A percentile compares a stretch with the other conserved stretches of the same genome.
phyloP scores from a whole-genome alignment of 495 filamentous ascomycete genomes.

The Neurospora sp. region DNA sequence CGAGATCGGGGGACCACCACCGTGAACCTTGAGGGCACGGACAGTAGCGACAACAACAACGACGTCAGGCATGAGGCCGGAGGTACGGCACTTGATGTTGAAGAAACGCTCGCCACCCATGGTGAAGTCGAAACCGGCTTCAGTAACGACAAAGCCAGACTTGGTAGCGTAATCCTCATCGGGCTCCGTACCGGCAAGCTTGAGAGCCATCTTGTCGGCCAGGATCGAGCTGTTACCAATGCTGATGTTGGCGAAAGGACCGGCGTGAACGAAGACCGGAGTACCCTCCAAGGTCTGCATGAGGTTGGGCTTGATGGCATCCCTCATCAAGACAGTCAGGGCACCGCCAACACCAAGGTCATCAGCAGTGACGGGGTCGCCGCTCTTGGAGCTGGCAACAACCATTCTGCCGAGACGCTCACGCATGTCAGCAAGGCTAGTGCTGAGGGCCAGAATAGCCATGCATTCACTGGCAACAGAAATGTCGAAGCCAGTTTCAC shows the following conservation, averaged over 20 bases:
- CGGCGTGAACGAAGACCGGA: constrained; percentile 93
- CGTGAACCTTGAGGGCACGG: constrained; percentile 91
- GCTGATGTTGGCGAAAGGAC: constrained; percentile 95
- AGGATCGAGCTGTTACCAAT: constrained; percentile 93
- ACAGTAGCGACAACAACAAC: constrained; percentile 95
- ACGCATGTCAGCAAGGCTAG: constrained; percentile 77
- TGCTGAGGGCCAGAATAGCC: constrained; percentile 93
- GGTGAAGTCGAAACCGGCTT: constrained; percentile 97
- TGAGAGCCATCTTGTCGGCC: constrained; percentile 89
- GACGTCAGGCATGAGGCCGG: constrained; percentile 81
- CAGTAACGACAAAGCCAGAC: constrained; percentile 91
- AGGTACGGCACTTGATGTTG: constrained; percentile 98
- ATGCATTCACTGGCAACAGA: constrained; percentile 97
- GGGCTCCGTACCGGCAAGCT: constrained; percentile 90
- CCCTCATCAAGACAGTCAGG: constrained; percentile 88
- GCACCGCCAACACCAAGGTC: constrained; percentile 91
- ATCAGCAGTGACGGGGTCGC: constrained; percentile 91
- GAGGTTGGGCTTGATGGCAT: constrained; percentile 96
- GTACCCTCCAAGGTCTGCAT: constrained; percentile 98
- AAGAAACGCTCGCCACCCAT: constrained; percentile 99
- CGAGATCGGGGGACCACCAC: constrained; percentile 83
- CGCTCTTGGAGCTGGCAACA: constrained; percentile 72
- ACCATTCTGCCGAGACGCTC: constrained; percentile 95
- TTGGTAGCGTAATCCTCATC: constrained; percentile 81
- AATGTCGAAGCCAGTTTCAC: constrained; percentile 91